Evolutionary conservation across 495 filamentous ascomycete species (phyloP).

Genomic region (Tuber melanosporum): DNA sequence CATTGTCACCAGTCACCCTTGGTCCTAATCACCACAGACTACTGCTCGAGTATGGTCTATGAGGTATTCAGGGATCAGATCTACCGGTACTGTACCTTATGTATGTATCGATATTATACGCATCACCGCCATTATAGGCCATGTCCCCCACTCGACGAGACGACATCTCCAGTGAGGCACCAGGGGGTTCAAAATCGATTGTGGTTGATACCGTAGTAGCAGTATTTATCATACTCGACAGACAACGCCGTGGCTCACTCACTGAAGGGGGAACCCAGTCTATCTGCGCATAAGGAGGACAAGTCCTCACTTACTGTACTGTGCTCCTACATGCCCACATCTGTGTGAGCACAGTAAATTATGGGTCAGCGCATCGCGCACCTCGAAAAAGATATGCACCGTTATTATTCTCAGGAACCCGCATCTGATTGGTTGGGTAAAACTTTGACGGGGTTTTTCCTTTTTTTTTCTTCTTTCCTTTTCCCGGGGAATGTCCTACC

Average conservation of each 20-base stretch:
- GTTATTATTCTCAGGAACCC: background rate
- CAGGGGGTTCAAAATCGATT: no score
- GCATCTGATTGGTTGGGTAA: background rate
- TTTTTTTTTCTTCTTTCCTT: background rate
- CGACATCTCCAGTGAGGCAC: no score
- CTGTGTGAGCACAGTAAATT: background rate
- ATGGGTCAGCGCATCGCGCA: background rate
- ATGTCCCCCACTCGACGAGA: no score
- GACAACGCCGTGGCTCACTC: no score
- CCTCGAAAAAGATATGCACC: background rate
- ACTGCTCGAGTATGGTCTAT: background rate
- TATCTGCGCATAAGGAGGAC: background rate
- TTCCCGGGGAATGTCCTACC: conserved; percentile 1
- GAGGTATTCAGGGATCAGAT: background rate
- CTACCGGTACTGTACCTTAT: background rate
- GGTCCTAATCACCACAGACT: background rate
- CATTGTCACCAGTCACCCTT: background rate
- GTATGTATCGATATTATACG: background rate
- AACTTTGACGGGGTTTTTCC: background rate
- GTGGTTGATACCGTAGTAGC: no score
- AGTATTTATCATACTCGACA: no score
- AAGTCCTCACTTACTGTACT: background rate
- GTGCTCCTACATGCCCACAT: background rate
- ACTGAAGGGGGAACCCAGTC: no score
- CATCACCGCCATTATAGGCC: background rate